Evolutionary conservation across 306 rosid species (phyloP).

Genomic region (Dryas octopetala): DNA sequence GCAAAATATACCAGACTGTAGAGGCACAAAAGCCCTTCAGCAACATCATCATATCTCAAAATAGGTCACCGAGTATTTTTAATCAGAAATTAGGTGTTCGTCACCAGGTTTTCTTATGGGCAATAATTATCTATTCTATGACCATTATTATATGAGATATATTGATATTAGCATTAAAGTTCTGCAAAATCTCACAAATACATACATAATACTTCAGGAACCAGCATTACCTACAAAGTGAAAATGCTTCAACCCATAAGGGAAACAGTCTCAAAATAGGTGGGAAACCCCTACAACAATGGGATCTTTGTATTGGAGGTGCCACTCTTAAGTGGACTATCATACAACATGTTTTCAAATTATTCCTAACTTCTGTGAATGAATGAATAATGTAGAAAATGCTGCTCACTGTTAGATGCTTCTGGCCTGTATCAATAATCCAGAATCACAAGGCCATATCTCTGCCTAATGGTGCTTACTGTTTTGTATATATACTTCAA

Average conservation of each 20-base stretch:
- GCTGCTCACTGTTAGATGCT: no score
- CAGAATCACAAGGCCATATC: slow-evolving; percentile 9
- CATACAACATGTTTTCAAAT: neutral
- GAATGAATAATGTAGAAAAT: neutral
- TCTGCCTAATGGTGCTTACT: slow-evolving; percentile 2
- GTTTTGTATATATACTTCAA: slow-evolving; percentile 12
- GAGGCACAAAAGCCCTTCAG: slow-evolving; percentile 29
- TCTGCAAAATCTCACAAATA: neutral
- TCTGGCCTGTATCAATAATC: neutral
- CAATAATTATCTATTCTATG: neutral
- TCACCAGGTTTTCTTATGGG: neutral
- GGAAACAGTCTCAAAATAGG: neutral
- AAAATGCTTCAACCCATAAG: neutral
- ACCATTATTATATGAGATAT: neutral
- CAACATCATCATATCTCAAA: slow-evolving; percentile 8
- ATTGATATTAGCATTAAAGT: neutral
- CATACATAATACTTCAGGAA: neutral
- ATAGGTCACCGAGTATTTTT: slow-evolving; percentile 8
- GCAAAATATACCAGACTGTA: slow-evolving; percentile 68
- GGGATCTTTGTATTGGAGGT: neutral
- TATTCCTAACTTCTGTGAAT: neutral
- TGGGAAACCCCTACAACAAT: neutral
- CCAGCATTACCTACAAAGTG: neutral
- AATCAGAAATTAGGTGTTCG: neutral
- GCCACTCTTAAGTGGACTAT: neutral